Evolutionary conservation across 768 basidiomycete species (phyloP), one percentile per base, ranked within the genome.

Genomic region (Pulveroboletus sp.): DNA sequence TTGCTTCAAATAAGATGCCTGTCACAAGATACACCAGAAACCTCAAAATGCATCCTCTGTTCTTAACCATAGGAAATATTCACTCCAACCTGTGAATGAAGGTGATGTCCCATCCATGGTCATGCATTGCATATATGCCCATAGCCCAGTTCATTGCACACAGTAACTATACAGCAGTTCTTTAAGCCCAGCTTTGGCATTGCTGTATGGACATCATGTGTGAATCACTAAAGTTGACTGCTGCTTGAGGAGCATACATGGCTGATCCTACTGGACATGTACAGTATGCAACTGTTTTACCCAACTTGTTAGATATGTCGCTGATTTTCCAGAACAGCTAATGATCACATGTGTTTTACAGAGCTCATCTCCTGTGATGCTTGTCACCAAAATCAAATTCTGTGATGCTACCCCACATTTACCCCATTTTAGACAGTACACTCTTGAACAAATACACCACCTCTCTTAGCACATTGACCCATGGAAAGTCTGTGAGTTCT

Each of bases 1-100:
- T 60, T 2, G 62, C 64, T 3, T 67, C 65, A 0, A 64, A 71
- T 43, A 72, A 72, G 43, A 69, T 68, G 5, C 60, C 60, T 17
- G 60, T 72, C 13, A 62, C 68, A 1, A 46, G 56, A 13, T 60
- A 62, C 44, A 68, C 64, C 12, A 67, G 69, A 14, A 58, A 58
- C 24, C 54, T 60, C 12, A 45, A 54, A 3, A 67, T 64, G 11
- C 69, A n/a, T 40, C 70, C 68, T 0, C 43, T 70, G 7, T 57
- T 70, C 6, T 45, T 70, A 11, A 62, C 53, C 5, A 47, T 70
- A 7, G 67, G 63, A 10, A 72, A 72, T 45, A 60, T 72, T 8
- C 5, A 16, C 27, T 29, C 27, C 11, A 6, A 37, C 6, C 3
- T 29, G 4, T 1, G 8, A 5, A 36, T 47, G 26, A 29, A 36